Percentiles rank a stretch among this genome's conserved stretches.
Conservation (phyloP, 306 rosid genomes). For the Vigna trinervia region DNA sequence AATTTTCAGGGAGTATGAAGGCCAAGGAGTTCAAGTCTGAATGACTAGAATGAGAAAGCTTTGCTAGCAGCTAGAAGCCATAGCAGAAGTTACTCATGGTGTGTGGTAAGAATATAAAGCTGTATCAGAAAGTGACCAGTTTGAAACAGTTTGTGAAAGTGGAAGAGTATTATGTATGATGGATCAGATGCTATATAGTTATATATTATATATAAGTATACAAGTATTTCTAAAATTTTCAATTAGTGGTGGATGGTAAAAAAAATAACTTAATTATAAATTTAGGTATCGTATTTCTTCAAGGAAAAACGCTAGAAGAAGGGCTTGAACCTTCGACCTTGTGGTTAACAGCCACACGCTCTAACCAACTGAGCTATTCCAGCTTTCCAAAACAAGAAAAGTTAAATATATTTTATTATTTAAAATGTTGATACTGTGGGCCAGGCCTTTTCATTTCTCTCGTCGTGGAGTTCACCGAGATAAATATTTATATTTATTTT, state of each 20-base stretch:
- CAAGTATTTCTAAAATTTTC: too few relatives aligned
- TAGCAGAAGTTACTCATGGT: neutral
- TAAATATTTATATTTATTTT: too few relatives aligned
- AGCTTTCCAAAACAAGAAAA: neutral
- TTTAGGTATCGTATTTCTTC: too few relatives aligned
- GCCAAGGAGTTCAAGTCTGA: slow-evolving; percentile 25
- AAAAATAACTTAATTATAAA: too few relatives aligned
- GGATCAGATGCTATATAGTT: neutral
- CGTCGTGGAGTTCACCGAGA: too few relatives aligned
- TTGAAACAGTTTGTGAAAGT: slow-evolving; percentile 1
- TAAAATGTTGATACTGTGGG: too few relatives aligned
- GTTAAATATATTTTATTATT: too few relatives aligned
- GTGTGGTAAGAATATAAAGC: slow-evolving; percentile 1
- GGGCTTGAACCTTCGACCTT: slow-evolving; percentile 93
- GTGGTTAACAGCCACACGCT: slow-evolving; percentile 93
- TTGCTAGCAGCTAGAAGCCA: slow-evolving; percentile 8
- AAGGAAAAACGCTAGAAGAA: slow-evolving; percentile 64
- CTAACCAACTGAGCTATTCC: slow-evolving; percentile 84
- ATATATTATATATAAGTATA: too few relatives aligned
- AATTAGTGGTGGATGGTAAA: too few relatives aligned
- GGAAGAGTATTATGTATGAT: neutral
- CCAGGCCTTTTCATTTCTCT: too few relatives aligned
- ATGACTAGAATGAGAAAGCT: slow-evolving; percentile 3
- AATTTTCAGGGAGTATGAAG: slow-evolving; percentile 33
- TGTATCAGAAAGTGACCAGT: neutral